These are phyloP conservation scores for Phylloporus gajari DNA, from an alignment of 1,284 basidiomycete genomes.

Conservation along the genomic window DNA sequence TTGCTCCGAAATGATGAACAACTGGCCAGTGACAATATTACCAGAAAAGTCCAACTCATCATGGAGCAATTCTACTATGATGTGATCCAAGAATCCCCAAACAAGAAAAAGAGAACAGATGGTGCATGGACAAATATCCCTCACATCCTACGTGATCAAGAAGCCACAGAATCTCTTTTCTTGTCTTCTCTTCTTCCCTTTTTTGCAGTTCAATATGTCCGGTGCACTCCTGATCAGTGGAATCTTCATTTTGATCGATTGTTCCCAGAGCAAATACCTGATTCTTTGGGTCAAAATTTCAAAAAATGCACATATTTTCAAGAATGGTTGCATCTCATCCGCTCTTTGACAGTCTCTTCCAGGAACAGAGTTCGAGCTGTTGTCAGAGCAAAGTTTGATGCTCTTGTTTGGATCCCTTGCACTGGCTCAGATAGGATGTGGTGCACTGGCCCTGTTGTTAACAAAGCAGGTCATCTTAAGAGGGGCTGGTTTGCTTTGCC, in stretches of 20 bases:
- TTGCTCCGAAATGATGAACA: not conserved
- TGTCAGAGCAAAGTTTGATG: too few relatives aligned
- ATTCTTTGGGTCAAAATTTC: too few relatives aligned
- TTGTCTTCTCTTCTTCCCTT: not conserved
- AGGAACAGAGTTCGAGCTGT: too few relatives aligned
- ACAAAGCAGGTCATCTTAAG: too few relatives aligned
- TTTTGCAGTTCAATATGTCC: not conserved
- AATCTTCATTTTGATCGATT: not conserved
- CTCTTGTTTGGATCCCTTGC: too few relatives aligned
- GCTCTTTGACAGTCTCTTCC: too few relatives aligned
- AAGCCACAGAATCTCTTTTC: not conserved
- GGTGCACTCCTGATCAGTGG: not conserved
- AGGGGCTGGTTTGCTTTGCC: too few relatives aligned
- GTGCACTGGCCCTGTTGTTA: too few relatives aligned
- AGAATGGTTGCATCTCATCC: too few relatives aligned
- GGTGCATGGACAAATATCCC: not conserved
- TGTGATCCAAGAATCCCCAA: not conserved
- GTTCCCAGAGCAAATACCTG: not conserved
- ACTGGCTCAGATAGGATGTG: too few relatives aligned
- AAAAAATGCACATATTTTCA: too few relatives aligned
- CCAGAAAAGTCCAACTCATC: not conserved
- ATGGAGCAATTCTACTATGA: not conserved
- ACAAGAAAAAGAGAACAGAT: not conserved
- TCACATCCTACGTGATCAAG: not conserved
- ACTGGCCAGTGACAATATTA: not conserved